phyloP scores from a whole-genome alignment of 495 filamentous ascomycete species.

The Podospora appendiculata region DNA sequence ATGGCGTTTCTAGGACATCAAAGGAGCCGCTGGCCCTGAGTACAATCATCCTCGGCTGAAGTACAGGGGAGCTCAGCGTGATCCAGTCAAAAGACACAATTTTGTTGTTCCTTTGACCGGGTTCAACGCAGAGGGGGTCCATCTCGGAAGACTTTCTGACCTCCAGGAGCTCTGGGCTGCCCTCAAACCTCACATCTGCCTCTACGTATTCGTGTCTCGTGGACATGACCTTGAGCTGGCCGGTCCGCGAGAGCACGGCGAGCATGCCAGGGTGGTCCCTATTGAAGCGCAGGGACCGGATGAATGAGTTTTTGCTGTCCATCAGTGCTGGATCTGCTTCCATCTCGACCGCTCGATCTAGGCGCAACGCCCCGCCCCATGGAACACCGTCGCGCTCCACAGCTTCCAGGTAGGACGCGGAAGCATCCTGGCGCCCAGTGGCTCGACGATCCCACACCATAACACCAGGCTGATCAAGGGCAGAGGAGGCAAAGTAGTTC shows the following conservation, averaged over 20 bases:
- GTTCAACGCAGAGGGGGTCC: conserved; percentile 41
- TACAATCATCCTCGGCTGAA: conserved; percentile 59
- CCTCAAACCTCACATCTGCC: conserved; percentile 23
- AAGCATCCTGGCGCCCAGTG: conserved; percentile 39
- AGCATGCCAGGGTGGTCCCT: conserved; percentile 65
- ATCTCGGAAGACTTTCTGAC: conserved; percentile 45
- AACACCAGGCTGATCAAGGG: conserved; percentile 58
- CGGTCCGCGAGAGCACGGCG: conserved; percentile 67
- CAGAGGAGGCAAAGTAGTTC: conserved; percentile 92
- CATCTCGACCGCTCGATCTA: conserved; percentile 53
- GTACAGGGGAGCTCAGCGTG: conserved; percentile 47
- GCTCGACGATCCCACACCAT: conserved; percentile 86
- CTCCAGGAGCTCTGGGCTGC: conserved; percentile 44
- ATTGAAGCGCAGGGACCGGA: conserved; percentile 76
- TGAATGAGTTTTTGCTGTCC: conserved; percentile 44
- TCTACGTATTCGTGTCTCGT: conserved; percentile 55
- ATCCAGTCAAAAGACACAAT: conserved; percentile 87
- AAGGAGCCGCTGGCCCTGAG: conserved; percentile 61
- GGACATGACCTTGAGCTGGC: conserved; percentile 68
- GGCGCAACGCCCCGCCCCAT: conserved; percentile 56
- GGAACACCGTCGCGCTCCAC: conserved; percentile 41
- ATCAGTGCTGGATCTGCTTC: conserved; percentile 34
- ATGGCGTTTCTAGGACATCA: conserved; percentile 57
- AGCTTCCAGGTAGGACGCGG: conserved; percentile 36
- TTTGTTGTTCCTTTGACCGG: conserved; percentile 44